A percentile compares a stretch with the other conserved stretches of the same genome.
Evolutionary conservation across 2,329 filamentous ascomycete species (phyloP).

Genomic region (Alternaria sp.): DNA sequence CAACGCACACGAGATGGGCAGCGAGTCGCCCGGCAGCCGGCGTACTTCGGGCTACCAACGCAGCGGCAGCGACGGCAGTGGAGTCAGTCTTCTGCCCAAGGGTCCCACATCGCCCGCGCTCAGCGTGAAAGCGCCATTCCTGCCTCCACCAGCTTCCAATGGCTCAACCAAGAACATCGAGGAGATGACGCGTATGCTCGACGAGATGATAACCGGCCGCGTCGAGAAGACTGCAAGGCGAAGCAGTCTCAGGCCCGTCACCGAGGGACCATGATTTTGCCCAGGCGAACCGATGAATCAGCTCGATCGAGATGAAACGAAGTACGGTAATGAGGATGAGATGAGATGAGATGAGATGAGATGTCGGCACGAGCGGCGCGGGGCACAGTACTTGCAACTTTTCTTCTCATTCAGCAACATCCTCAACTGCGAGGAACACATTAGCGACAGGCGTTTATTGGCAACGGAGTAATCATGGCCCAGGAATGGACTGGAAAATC

Average conservation of each 20-base stretch:
- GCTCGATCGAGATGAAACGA: constrained; percentile 13
- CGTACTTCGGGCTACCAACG: constrained; percentile 44
- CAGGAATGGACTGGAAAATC: constrained; percentile 14
- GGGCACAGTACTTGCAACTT: constrained; percentile 14
- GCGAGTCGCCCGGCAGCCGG: constrained; percentile 45
- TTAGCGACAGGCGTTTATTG: constrained; percentile 25
- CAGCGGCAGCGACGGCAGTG: constrained; percentile 38
- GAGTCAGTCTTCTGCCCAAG: constrained; percentile 35
- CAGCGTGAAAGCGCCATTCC: constrained; percentile 10
- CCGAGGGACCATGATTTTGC: constrained; percentile 22
- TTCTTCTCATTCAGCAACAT: constrained; percentile 2
- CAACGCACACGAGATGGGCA: constrained; percentile 66
- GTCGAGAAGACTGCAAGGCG: constrained; percentile 66
- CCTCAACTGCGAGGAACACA: constrained; percentile 6
- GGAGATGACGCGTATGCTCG: constrained; percentile 90
- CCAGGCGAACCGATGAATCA: constrained; percentile 5
- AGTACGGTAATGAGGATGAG: constrained; percentile 34
- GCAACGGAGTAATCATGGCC: constrained; percentile 12
- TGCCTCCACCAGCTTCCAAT: constrained; percentile 23
- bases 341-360: constrained; percentile 21
- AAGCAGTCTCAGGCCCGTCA: constrained; percentile 34
- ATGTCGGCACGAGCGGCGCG: constrained; percentile 16
- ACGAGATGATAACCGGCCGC: constrained; percentile 91
- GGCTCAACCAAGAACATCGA: constrained; percentile 72
- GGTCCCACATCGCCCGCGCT: constrained; percentile 29